phyloP scores from a whole-genome alignment of 257 asterid genomes.

The Ilex asprella region DNA sequence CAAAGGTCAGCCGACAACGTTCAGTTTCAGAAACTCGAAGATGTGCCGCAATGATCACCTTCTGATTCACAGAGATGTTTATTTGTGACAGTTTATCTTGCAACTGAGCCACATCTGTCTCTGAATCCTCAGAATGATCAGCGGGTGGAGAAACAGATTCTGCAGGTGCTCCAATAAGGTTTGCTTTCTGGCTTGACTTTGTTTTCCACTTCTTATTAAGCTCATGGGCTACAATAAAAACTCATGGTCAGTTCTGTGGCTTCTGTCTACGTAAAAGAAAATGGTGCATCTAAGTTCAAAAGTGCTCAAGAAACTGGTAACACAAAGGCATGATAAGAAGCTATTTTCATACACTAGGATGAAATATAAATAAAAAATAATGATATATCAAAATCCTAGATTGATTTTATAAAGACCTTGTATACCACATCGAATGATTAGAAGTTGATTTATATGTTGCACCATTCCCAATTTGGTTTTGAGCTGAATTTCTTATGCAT shows the following conservation, averaged over 20 bases:
- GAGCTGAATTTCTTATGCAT: no score
- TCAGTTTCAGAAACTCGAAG: constrained; percentile 87
- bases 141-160: constrained; percentile 46
- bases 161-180: constrained; percentile 45
- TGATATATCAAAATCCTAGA: no score
- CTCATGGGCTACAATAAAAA: constrained; percentile 47
- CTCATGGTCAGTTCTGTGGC: constrained; percentile 14
- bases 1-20: constrained; percentile 74
- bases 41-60: constrained; percentile 89
- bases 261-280: no score
- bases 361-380: no score
- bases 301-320: no score
- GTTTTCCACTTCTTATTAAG: constrained; percentile 96
- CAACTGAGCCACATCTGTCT: constrained; percentile 41
- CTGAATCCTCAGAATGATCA: constrained; percentile 31
- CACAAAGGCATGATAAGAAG: no score
- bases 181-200: constrained; percentile 55
- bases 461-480: no score
- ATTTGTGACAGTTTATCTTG: constrained; percentile 46
- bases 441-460: no score
- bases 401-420: no score
- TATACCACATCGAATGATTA: no score
- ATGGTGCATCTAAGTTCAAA: no score
- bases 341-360: no score
- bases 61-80: constrained; percentile 54